Conservation (phyloP, 2,329 filamentous ascomycete genomes). For the Claviceps humidiphila region DNA sequence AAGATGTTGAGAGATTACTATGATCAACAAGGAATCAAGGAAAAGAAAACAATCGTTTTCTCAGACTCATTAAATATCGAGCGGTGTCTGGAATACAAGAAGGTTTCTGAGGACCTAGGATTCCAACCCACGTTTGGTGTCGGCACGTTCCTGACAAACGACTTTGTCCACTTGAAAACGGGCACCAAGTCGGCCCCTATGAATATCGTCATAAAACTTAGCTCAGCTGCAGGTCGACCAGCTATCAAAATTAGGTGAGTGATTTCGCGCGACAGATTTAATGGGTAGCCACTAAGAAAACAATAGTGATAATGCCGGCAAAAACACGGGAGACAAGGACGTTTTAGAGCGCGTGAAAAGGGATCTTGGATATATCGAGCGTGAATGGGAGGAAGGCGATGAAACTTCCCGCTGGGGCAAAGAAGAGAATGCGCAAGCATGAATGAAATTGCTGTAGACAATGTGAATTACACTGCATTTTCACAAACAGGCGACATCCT, state of each 20-base stretch:
- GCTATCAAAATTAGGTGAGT: constrained; percentile 73
- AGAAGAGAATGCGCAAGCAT: constrained; percentile 19
- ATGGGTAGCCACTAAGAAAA: constrained; percentile 8
- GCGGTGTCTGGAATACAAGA: constrained; percentile 79
- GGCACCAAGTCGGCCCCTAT: constrained; percentile 77
- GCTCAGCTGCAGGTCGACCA: constrained; percentile 64
- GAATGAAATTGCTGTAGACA: neutral
- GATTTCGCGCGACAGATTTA: neutral
- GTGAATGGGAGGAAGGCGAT: constrained; percentile 69
- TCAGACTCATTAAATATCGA: constrained; percentile 92
- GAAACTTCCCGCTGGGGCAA: constrained; percentile 73
- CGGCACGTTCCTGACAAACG: constrained; percentile 91
- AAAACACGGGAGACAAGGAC: constrained; percentile 80
- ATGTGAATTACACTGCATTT: neutral
- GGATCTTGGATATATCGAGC: constrained; percentile 74
- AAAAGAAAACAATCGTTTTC: constrained; percentile 83
- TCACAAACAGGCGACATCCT: neutral
- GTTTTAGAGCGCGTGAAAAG: constrained; percentile 75
- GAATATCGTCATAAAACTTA: constrained; percentile 97
- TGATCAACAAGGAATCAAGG: constrained; percentile 57
- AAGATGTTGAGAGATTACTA: constrained; percentile 73
- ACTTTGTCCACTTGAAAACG: constrained; percentile 61
- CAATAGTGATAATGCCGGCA: constrained; percentile 63
- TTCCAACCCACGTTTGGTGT: constrained; percentile 87
- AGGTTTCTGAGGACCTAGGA: constrained; percentile 62